These are phyloP conservation scores for Trametes meyenii DNA, from an alignment of 768 basidiomycete genomes.

Conservation along the genomic window DNA sequence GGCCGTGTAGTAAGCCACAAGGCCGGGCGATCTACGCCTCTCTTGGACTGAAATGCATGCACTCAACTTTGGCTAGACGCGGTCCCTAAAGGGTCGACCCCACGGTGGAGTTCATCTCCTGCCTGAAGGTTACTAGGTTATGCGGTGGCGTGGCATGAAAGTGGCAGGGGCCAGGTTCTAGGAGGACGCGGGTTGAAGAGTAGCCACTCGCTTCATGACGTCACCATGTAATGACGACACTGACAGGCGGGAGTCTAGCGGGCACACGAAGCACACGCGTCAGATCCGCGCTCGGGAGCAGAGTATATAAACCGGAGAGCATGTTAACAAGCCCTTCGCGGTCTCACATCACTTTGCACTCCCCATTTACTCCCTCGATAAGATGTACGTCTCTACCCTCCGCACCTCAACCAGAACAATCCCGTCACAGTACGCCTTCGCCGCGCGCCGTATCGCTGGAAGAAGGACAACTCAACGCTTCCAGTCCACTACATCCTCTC, in stretches of 20 bases:
- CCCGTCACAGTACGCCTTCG: neutral
- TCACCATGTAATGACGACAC: slow-evolving; percentile 20
- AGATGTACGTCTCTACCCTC: slow-evolving; percentile 15
- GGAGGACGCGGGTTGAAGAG: neutral
- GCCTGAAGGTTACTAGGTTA: neutral
- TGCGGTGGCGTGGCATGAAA: neutral
- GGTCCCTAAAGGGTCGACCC: no score
- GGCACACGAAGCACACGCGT: neutral
- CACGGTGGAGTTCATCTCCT: no score
- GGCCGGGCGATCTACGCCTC: no score
- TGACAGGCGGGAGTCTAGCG: neutral
- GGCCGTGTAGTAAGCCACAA: no score
- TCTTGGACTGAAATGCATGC: no score
- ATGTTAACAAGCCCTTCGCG: neutral
- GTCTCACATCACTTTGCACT: neutral
- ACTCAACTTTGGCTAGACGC: no score
- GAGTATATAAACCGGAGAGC: slow-evolving; percentile 2
- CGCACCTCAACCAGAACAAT: slow-evolving; percentile 2
- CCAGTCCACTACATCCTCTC: slow-evolving; percentile 24
- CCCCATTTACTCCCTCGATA: neutral
- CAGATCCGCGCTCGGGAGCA: neutral
- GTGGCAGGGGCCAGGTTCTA: no score
- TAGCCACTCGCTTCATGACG: slow-evolving; percentile 3
- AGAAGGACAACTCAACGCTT: slow-evolving; percentile 27
- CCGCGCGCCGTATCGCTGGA: slow-evolving; percentile 26